Percentiles rank a stretch among this genome's conserved stretches.
These are phyloP conservation scores for Naganishia onofrii DNA, from an alignment of 768 basidiomycete genomes.

Conservation along the genomic window DNA sequence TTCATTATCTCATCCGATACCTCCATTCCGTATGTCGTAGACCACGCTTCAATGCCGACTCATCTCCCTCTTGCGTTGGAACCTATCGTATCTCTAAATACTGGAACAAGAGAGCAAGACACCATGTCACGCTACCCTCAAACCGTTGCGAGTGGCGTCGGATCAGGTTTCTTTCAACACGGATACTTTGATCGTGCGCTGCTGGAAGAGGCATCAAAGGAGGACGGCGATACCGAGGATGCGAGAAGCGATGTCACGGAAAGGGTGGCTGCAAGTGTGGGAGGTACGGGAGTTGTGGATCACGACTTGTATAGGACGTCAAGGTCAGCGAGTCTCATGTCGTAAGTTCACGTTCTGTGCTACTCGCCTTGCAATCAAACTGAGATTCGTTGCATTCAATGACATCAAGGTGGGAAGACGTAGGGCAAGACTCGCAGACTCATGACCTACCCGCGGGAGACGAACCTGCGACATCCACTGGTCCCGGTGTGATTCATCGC, in stretches of 20 bases:
- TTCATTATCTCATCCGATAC: too few relatives aligned
- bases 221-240: neutral
- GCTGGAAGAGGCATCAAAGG: neutral
- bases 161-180: neutral
- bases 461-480: neutral
- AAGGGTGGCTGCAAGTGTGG: neutral
- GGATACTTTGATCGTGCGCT: too few relatives aligned
- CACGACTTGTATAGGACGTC: neutral
- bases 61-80: neutral
- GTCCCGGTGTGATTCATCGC: constrained; percentile 29
- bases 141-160: neutral
- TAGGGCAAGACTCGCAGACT: constrained; percentile 3
- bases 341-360: neutral
- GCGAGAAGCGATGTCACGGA: constrained; percentile 11
- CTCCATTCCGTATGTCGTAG: too few relatives aligned
- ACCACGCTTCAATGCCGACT: too few relatives aligned
- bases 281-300: neutral
- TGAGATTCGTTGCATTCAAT: too few relatives aligned
- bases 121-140: constrained; percentile 5
- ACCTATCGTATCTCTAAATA: neutral
- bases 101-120: neutral
- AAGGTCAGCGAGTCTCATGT: constrained; percentile 3
- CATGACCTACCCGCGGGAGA: neutral
- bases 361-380: neutral
- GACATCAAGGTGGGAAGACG: too few relatives aligned